phyloP scores from a whole-genome alignment of 2,329 filamentous ascomycete genomes.

The Fusarium keratoplasticum region DNA sequence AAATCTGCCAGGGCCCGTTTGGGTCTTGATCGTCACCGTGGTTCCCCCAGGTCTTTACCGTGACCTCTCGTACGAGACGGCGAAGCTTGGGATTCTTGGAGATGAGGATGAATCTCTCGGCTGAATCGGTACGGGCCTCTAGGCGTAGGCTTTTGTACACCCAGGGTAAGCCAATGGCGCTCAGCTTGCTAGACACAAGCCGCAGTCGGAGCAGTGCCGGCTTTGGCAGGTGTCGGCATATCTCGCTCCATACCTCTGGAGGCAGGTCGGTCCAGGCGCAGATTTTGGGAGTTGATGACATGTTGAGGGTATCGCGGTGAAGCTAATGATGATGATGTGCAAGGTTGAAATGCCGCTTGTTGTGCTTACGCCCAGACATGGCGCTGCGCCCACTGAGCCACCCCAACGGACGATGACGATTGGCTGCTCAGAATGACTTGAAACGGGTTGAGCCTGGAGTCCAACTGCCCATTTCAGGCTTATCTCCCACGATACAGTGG shows the following conservation, averaged over 20 bases:
- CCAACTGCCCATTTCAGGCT: not conserved
- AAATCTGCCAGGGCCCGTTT: not conserved
- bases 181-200: slow-evolving; percentile 9
- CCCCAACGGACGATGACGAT: not conserved
- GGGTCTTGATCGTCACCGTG: not conserved
- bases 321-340: not conserved
- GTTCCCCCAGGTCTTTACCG: slow-evolving; percentile 22
- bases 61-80: slow-evolving; percentile 17
- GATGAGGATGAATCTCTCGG: slow-evolving; percentile 19
- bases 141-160: slow-evolving; percentile 11
- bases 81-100: slow-evolving; percentile 10
- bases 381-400: not conserved
- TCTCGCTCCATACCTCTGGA: slow-evolving; percentile 23
- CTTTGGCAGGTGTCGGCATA: slow-evolving; percentile 8
- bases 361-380: not conserved
- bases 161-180: not conserved
- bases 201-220: not conserved
- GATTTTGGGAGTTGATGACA: not conserved
- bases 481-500: not conserved
- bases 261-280: not conserved
- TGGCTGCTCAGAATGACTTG: not conserved
- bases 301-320: not conserved
- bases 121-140: slow-evolving; percentile 4
- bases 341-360: not conserved
- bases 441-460: not conserved